phyloP scores from a whole-genome alignment of 1,284 basidiomycete species.

The Pisolithus thermaeus region DNA sequence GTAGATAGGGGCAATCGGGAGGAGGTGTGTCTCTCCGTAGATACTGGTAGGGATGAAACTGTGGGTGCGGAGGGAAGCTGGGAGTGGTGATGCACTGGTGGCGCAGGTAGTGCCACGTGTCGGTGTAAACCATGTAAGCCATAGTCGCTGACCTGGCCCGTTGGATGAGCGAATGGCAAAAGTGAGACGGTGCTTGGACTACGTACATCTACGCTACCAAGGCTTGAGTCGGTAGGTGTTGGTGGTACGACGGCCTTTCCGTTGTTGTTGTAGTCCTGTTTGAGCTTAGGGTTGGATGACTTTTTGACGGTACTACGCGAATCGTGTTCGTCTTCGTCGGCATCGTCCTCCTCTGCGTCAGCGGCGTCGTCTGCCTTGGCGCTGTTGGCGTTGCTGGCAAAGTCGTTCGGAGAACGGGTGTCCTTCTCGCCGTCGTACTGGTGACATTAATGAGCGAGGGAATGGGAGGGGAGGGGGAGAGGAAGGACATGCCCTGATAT shows the following conservation, averaged over 20 bases:
- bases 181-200: background rate
- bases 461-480: background rate
- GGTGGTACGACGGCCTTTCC: conserved; percentile 15
- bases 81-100: conserved; percentile 27
- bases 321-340: conserved; percentile 28
- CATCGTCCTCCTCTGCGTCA: conserved; percentile 38
- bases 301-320: conserved; percentile 20
- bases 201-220: conserved; percentile 24
- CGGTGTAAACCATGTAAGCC: conserved; percentile 20
- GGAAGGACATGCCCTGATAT: conserved; percentile 35
- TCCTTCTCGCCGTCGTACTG: conserved; percentile 54
- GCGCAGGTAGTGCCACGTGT: conserved; percentile 30
- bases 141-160: conserved; percentile 23
- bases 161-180: conserved; percentile 4
- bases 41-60: conserved; percentile 26
- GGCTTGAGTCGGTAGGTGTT: conserved; percentile 14
- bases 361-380: conserved; percentile 37
- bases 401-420: conserved; percentile 42
- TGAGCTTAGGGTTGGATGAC: conserved; percentile 24
- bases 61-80: conserved; percentile 17
- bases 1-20: conserved; percentile 24
- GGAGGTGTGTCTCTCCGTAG: conserved; percentile 28
- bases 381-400: conserved; percentile 29
- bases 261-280: conserved; percentile 23
- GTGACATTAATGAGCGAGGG: background rate